Conservation (phyloP, 345 rosid species). For the Boechera retrofracta region DNA sequence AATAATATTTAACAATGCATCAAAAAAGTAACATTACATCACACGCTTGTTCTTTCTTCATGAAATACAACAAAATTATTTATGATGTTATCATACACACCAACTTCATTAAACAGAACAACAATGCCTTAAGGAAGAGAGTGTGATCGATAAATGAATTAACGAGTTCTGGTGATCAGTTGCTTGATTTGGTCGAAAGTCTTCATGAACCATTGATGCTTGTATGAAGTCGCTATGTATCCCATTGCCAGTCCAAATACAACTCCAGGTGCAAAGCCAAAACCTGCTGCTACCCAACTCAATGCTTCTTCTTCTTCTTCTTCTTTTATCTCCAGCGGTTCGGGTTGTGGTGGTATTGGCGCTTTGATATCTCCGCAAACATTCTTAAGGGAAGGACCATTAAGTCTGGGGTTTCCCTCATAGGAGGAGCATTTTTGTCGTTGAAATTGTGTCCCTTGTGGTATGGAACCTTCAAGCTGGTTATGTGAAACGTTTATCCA, state of each 20-base stretch:
- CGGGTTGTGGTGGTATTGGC: neutral
- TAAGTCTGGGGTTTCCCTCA: neutral
- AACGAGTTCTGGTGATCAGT: neutral
- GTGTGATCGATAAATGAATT: too few relatives aligned
- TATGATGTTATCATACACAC: too few relatives aligned
- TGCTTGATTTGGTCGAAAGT: neutral
- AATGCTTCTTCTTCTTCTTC: neutral
- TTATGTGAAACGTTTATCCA: neutral
- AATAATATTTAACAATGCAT: too few relatives aligned
- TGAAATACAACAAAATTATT: too few relatives aligned
- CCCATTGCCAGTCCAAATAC: neutral
- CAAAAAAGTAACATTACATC: too few relatives aligned
- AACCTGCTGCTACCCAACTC: neutral
- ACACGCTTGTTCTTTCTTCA: too few relatives aligned
- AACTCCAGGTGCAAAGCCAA: neutral
- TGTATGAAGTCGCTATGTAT: neutral
- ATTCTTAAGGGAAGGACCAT: neutral
- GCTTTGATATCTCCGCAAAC: neutral
- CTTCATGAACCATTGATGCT: slow-evolving; percentile 11
- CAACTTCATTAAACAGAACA: too few relatives aligned
- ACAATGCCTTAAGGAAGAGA: too few relatives aligned
- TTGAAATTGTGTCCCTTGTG: neutral
- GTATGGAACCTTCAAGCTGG: neutral
- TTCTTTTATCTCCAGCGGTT: neutral
- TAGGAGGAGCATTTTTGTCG: neutral